Base-by-base conservation (phyloP, 441 rosid genomes). In the Sinapis alba region DNA sequence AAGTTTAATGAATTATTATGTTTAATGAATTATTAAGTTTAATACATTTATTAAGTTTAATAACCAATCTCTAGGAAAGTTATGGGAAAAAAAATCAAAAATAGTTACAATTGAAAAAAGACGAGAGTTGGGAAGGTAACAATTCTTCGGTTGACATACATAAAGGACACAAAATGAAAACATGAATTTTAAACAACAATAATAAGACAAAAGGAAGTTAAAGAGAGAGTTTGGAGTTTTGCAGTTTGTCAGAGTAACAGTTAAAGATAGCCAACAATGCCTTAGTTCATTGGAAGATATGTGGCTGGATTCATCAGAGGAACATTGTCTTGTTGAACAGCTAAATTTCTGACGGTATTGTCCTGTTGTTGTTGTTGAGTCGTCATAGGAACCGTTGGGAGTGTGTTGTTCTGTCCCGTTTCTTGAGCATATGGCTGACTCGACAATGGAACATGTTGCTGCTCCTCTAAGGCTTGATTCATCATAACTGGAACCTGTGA, bases 281-380 rank as follows among this genome's bases (percentile, higher is more conserved):
- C 9, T 41, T 64, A 24, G 38, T 65, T 45, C 38, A 65, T 15
- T 26, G 41, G 59, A 5, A 47, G 59, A 65, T 10, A 34, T 1
- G 15, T 27, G 21, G n/a, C 2, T 56, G 56, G 34, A 15, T n/a
- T 68, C 24, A 21, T 34, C 36, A 59, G 8, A 27, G 23, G 41
- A 59, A 16, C 13, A 59, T 15, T 45, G 6, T 12, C 59, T 50
- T 65, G 56, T 45, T 64, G 68, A 41, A 54, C 51, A 64, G 53
- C 18, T 8, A 15, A 23, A 30, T 24, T 64, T 43, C 4, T 8
- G 6, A 24, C 15, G 32, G 24, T 1, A 24, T 23, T 56, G 9
- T 56, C 61, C 5, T 53, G 27, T 21, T 56, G 30, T 21, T 56
- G 30, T 54, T 54, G 59, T 60, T 61, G 58, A 59, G 58, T 12